phyloP scores from a whole-genome alignment of 2,329 filamentous ascomycete species.

The Diaporthe helianthi region DNA sequence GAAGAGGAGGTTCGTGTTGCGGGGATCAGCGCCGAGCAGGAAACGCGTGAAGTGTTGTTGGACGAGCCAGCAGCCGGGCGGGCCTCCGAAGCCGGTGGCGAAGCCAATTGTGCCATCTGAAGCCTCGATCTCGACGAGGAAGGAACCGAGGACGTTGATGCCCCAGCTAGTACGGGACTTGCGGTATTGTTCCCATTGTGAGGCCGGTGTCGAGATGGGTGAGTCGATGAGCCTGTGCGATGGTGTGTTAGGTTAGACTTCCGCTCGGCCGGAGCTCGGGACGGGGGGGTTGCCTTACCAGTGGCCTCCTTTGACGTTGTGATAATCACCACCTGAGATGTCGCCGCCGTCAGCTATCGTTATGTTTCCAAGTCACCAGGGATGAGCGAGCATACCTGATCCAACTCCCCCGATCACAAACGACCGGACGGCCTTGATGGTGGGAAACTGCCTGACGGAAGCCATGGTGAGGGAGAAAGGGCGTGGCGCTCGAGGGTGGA shows the following conservation, averaged over 20 bases:
- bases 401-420: constrained; percentile 72
- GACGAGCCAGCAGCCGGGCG: constrained; percentile 91
- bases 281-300: constrained; percentile 55
- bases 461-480: constrained; percentile 48
- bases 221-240: constrained; percentile 84
- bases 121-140: constrained; percentile 88
- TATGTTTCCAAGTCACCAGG: not conserved
- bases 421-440: constrained; percentile 77
- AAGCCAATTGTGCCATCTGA: constrained; percentile 92
- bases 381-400: constrained; percentile 51
- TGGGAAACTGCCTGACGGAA: constrained; percentile 68
- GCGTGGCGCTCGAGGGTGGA: not conserved
- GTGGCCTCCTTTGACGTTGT: constrained; percentile 83
- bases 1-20: constrained; percentile 90
- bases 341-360: constrained; percentile 14
- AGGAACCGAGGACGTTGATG: constrained; percentile 93
- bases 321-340: constrained; percentile 77
- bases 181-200: constrained; percentile 86
- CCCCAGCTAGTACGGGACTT: constrained; percentile 91
- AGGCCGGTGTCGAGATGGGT: constrained; percentile 92
- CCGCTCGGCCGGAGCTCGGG: not conserved
- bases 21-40: constrained; percentile 84
- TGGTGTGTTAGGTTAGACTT: constrained; percentile 10
- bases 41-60: constrained; percentile 94
- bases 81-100: constrained; percentile 92